Percentiles rank a stretch among this genome's conserved stretches.
phyloP scores from a whole-genome alignment of 441 rosid genomes.

The Bruguiera hainesii region DNA sequence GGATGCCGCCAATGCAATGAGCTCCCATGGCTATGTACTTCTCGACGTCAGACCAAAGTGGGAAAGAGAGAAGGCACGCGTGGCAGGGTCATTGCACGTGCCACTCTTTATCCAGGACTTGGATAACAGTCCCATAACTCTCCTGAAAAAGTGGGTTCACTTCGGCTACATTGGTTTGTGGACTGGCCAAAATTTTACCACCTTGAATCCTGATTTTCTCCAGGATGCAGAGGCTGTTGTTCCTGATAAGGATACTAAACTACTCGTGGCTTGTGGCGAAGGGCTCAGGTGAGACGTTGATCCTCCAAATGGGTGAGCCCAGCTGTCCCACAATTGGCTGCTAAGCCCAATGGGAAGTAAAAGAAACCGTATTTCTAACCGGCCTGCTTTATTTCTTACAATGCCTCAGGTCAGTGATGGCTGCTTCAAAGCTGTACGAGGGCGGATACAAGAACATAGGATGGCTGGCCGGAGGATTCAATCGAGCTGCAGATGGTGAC shows the following conservation, averaged over 20 bases:
- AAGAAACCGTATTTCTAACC: too few relatives aligned
- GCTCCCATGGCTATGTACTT: slow-evolving; percentile 52
- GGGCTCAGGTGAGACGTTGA: slow-evolving; percentile 61
- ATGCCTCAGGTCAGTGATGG: slow-evolving; percentile 61
- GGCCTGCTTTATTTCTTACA: neutral
- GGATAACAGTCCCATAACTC: slow-evolving; percentile 63
- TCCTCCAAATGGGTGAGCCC: too few relatives aligned
- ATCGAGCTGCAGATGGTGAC: slow-evolving; percentile 51
- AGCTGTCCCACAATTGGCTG: too few relatives aligned
- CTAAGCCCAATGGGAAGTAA: too few relatives aligned
- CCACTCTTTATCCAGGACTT: slow-evolving; percentile 72
- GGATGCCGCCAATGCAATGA: slow-evolving; percentile 52
- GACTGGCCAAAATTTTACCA: slow-evolving; percentile 90
- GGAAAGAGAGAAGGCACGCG: slow-evolving; percentile 82
- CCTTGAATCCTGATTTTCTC: slow-evolving; percentile 55
- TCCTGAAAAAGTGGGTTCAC: slow-evolving; percentile 91
- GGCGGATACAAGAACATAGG: slow-evolving; percentile 72
- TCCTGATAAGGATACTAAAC: slow-evolving; percentile 57
- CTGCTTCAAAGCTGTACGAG: slow-evolving; percentile 48
- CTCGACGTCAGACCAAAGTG: slow-evolving; percentile 79
- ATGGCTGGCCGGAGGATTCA: slow-evolving; percentile 89
- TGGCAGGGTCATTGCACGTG: slow-evolving; percentile 67
- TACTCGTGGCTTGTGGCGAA: slow-evolving; percentile 91
- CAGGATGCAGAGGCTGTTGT: slow-evolving; percentile 45
- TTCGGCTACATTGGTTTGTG: slow-evolving; percentile 86